phyloP scores from a whole-genome alignment of 352 stramenopile species.

The Phytophthora quininea region DNA sequence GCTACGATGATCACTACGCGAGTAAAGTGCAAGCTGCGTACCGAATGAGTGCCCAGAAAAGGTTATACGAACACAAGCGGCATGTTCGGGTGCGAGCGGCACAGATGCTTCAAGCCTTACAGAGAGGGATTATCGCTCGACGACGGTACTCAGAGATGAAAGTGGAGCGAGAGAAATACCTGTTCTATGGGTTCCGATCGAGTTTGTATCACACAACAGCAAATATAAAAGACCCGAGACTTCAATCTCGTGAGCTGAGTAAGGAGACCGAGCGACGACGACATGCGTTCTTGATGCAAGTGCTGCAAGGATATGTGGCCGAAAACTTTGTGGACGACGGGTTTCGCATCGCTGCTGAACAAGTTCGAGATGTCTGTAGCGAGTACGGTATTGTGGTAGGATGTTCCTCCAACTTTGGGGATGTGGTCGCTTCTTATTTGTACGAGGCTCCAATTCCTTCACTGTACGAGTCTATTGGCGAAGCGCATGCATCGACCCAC shows the following conservation, averaged over 20 bases:
- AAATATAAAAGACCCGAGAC: slow-evolving; percentile 49
- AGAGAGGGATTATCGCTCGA: slow-evolving; percentile 66
- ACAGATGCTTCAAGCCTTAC: slow-evolving; percentile 67
- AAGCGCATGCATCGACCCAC: slow-evolving; percentile 1
- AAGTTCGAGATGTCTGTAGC: slow-evolving; percentile 54
- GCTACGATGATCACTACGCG: slow-evolving; percentile 68
- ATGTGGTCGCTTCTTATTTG: slow-evolving; percentile 44
- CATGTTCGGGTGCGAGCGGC: slow-evolving; percentile 57
- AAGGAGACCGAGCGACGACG: slow-evolving; percentile 47
- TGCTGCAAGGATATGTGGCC: slow-evolving; percentile 58
- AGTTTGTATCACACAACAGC: slow-evolving; percentile 52
- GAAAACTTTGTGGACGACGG: slow-evolving; percentile 44
- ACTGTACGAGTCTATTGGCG: slow-evolving; percentile 16
- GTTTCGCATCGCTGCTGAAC: slow-evolving; percentile 38
- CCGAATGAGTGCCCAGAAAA: slow-evolving; percentile 74
- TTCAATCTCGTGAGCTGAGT: slow-evolving; percentile 41
- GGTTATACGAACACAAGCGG: slow-evolving; percentile 51
- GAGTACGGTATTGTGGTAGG: slow-evolving; percentile 72
- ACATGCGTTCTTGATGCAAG: slow-evolving; percentile 73
- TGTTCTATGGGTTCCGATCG: slow-evolving; percentile 74
- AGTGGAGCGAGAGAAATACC: slow-evolving; percentile 53
- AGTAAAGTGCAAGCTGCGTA: slow-evolving; percentile 75
- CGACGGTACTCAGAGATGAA: slow-evolving; percentile 61
- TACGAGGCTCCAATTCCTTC: slow-evolving; percentile 4
- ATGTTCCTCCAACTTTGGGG: slow-evolving; percentile 52